Conservation (phyloP, 1,284 basidiomycete species). For the Ganoderma lingzhi region DNA sequence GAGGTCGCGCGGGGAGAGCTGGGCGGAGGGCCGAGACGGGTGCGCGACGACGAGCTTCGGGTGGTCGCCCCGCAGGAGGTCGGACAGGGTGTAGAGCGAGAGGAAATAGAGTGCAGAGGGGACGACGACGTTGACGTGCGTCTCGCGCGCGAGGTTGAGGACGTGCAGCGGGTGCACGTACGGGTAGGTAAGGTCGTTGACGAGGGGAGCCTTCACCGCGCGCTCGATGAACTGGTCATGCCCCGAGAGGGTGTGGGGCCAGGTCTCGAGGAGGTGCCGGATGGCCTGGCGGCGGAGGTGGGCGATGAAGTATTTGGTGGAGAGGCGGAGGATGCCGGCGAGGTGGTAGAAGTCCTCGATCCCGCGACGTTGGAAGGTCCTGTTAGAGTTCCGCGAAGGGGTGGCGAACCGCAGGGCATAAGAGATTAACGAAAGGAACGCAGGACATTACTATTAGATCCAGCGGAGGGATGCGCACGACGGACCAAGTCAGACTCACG, state of each 20-base stretch:
- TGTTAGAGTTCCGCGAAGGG: slow-evolving; percentile 19
- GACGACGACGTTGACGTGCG: slow-evolving; percentile 55
- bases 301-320: slow-evolving; percentile 65
- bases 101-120: slow-evolving; percentile 67
- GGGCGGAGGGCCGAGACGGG: slow-evolving; percentile 58
- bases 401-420: neutral
- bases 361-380: slow-evolving; percentile 48
- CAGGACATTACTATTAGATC: slow-evolving; percentile 11
- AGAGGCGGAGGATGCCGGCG: slow-evolving; percentile 60
- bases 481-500: slow-evolving; percentile 49
- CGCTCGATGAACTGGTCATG: slow-evolving; percentile 64
- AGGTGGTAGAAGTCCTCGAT: slow-evolving; percentile 62
- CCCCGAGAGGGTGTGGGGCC: slow-evolving; percentile 60
- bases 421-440: neutral
- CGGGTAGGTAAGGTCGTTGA: slow-evolving; percentile 59
- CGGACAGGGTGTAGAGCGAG: slow-evolving; percentile 60
- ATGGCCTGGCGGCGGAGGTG: slow-evolving; percentile 59
- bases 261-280: slow-evolving; percentile 56
- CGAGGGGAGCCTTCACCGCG: slow-evolving; percentile 52
- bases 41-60: slow-evolving; percentile 60
- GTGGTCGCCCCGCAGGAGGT: slow-evolving; percentile 58
- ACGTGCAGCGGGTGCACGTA: slow-evolving; percentile 68
- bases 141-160: slow-evolving; percentile 63
- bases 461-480: slow-evolving; percentile 6
- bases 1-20: slow-evolving; percentile 52